Evolutionary conservation across 202 grass and related monocot genomes (phyloP).

Genomic region (Sporobolus alterniflorus): DNA sequence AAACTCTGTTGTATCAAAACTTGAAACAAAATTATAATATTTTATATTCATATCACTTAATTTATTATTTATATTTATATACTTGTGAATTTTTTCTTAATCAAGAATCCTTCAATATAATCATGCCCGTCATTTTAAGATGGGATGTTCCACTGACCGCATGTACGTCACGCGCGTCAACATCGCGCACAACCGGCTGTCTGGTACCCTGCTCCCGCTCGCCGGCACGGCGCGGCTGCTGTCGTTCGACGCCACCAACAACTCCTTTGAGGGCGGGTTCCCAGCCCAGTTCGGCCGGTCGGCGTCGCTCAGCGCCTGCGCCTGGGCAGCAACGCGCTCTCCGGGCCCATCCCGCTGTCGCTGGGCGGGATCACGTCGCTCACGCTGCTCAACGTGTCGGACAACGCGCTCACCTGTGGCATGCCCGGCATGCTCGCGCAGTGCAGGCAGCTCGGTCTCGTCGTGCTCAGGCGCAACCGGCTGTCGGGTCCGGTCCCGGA

Average conservation of each 20-base stretch:
- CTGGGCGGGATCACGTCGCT: slow-evolving; percentile 53
- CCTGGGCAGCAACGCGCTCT: slow-evolving; percentile 67
- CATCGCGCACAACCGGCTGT: slow-evolving; percentile 84
- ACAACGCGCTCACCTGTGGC: slow-evolving; percentile 67
- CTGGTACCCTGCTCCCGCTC: slow-evolving; percentile 77
- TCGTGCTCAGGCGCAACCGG: slow-evolving; percentile 65
- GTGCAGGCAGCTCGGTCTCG: slow-evolving; percentile 65
- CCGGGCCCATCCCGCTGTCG: slow-evolving; percentile 65
- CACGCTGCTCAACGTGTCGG: slow-evolving; percentile 68
- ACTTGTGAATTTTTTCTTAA: no score
- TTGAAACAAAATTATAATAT: no score
- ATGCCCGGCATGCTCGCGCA: slow-evolving; percentile 66
- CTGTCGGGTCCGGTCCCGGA: slow-evolving; percentile 58
- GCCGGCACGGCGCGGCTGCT: slow-evolving; percentile 69
- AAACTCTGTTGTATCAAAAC: no score
- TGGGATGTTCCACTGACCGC: slow-evolving; percentile 84
- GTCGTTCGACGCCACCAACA: slow-evolving; percentile 90
- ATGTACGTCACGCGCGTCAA: slow-evolving; percentile 94
- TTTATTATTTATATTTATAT: no score
- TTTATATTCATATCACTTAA: no score
- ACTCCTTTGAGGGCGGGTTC: slow-evolving; percentile 64
- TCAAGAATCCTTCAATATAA: no score
- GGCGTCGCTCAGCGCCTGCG: slow-evolving; percentile 69
- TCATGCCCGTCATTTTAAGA: no score
- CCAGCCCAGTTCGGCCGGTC: slow-evolving; percentile 86